Conservation (phyloP, 2,329 filamentous ascomycete species). For the Scedosporium apiospermum region DNA sequence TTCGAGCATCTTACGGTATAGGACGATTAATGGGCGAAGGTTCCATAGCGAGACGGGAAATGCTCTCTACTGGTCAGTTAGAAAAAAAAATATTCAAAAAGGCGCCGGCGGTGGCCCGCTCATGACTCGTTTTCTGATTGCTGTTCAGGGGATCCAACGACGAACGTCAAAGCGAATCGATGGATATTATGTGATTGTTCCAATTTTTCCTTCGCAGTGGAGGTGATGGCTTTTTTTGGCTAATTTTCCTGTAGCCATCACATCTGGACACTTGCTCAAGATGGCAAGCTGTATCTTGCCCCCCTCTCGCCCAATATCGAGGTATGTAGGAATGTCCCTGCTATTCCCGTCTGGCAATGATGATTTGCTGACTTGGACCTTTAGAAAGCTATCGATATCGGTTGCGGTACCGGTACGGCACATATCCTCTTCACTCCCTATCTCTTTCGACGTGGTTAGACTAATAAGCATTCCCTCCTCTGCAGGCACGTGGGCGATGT, state of each 20-base stretch:
- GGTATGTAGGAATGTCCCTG: slow-evolving; percentile 8
- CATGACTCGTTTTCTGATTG: too few species aligned
- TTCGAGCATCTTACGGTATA: slow-evolving; percentile 22
- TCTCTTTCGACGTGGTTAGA: neutral
- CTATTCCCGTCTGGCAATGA: neutral
- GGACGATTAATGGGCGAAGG: slow-evolving; percentile 13
- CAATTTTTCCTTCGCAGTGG: neutral
- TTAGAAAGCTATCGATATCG: slow-evolving; percentile 31
- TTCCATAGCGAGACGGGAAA: slow-evolving; percentile 13
- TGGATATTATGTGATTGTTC: slow-evolving; percentile 13
- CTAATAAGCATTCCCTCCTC: too few species aligned
- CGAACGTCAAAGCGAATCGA: slow-evolving; percentile 9
- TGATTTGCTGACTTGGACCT: neutral
- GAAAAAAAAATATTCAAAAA: neutral
- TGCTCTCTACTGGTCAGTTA: slow-evolving; percentile 17
- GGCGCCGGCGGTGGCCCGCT: too few species aligned
- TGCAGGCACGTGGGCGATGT: slow-evolving; percentile 14
- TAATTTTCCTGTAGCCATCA: slow-evolving; percentile 10
- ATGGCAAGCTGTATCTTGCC: slow-evolving; percentile 13
- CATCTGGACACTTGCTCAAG: slow-evolving; percentile 11
- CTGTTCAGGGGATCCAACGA: slow-evolving; percentile 7
- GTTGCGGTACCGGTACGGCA: slow-evolving; percentile 41
- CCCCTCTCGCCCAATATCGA: slow-evolving; percentile 9
- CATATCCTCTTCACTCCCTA: neutral
- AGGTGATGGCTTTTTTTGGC: neutral